phyloP scores from a whole-genome alignment of 2,329 filamentous ascomycete species.

The Didymella keratinophila region DNA sequence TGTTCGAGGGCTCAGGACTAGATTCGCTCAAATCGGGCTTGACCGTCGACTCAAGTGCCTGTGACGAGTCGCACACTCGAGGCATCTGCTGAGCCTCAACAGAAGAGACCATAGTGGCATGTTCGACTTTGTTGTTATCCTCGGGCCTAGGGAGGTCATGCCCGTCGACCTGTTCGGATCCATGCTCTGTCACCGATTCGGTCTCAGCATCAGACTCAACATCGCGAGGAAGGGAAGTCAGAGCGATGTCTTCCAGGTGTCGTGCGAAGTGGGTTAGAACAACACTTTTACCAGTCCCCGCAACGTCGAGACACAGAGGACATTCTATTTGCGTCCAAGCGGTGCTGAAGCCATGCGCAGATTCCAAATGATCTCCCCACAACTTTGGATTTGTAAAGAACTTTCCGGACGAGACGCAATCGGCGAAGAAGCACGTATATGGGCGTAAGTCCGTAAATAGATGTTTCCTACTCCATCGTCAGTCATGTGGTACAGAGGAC shows the following conservation, averaged over 20 bases:
- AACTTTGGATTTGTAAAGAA: slow-evolving; percentile 8
- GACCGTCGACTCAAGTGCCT: too few species aligned
- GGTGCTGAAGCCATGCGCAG: slow-evolving; percentile 28
- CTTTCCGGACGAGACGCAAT: too few species aligned
- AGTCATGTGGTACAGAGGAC: too few species aligned
- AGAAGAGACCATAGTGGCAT: too few species aligned
- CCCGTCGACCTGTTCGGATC: too few species aligned
- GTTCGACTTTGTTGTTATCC: too few species aligned
- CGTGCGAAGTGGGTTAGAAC: slow-evolving; percentile 30
- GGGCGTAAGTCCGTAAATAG: slow-evolving; percentile 32
- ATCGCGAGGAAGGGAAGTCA: slow-evolving; percentile 26
- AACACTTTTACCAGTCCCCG: slow-evolving; percentile 24
- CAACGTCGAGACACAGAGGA: slow-evolving; percentile 27
- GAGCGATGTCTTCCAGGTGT: slow-evolving; percentile 38
- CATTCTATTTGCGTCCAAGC: slow-evolving; percentile 26
- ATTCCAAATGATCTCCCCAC: slow-evolving; percentile 31
- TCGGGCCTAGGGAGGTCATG: too few species aligned
- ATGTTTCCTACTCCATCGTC: slow-evolving; percentile 34
- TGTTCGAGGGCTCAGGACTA: too few species aligned
- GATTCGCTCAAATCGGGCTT: too few species aligned
- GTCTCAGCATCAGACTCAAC: slow-evolving; percentile 28
- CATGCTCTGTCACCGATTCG: neutral
- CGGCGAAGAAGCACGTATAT: slow-evolving; percentile 29
- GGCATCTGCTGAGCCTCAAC: too few species aligned
- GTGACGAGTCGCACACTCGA: too few species aligned